phyloP scores from a whole-genome alignment of 2,329 filamentous ascomycete genomes.

The Fusarium oxysporum region DNA sequence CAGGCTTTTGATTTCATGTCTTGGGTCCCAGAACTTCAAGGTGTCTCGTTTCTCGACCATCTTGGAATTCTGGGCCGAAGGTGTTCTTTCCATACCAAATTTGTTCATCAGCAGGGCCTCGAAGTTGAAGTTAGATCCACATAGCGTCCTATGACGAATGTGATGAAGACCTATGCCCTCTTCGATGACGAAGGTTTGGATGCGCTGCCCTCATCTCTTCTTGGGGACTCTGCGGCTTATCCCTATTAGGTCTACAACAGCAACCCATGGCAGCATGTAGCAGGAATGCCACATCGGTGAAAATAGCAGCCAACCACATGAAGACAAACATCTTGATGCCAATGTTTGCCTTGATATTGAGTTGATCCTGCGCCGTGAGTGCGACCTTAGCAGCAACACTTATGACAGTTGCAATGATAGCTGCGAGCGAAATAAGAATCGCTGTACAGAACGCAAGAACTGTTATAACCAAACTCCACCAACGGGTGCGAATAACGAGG shows the following conservation, averaged over 20 bases:
- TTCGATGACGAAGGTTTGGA: constrained; percentile 47
- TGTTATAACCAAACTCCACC: constrained; percentile 75
- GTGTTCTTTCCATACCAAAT: background rate
- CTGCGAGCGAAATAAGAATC: constrained; percentile 75
- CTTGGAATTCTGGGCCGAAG: background rate
- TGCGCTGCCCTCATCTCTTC: constrained; percentile 41
- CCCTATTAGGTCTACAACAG: constrained; percentile 66
- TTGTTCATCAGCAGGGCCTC: background rate
- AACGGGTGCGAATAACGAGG: constrained; percentile 66
- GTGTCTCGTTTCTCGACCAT: background rate
- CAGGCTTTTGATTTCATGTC: background rate
- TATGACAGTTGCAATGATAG: constrained; percentile 84
- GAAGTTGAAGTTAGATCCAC: background rate
- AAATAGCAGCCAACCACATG: constrained; percentile 84
- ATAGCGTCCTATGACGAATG: constrained; percentile 15
- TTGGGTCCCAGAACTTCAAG: background rate
- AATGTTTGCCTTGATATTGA: constrained; percentile 80
- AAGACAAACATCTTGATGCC: constrained; percentile 84
- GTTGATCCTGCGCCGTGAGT: constrained; percentile 74
- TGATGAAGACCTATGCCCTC: constrained; percentile 33
- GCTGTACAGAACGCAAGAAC: constrained; percentile 75
- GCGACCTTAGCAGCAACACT: constrained; percentile 84
- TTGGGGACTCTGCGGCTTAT: constrained; percentile 20
- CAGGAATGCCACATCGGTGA: constrained; percentile 75
- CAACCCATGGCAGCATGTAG: constrained; percentile 83